A percentile compares a stretch with the other conserved stretches of the same genome.
Evolutionary conservation across 169 alveolate genomes (phyloP).

Genomic region (Hepatocystis sp.): DNA sequence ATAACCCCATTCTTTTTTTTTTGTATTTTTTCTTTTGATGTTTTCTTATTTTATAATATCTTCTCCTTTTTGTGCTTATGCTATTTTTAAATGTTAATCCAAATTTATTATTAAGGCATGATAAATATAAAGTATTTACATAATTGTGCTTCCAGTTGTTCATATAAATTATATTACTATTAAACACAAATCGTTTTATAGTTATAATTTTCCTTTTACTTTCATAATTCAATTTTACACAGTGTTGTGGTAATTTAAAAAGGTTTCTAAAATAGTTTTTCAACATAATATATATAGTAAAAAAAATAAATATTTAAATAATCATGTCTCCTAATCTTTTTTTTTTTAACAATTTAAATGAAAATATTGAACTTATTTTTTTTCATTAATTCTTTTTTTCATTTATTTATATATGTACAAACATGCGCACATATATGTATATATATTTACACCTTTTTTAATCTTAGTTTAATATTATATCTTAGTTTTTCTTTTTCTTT

Average conservation of each 20-base stretch:
- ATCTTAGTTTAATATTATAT: too few relatives aligned
- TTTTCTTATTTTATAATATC: conserved; percentile 83
- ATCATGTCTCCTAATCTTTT: neutral
- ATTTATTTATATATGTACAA: neutral
- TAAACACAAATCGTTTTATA: conserved; percentile 13
- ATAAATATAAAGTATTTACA: too few relatives aligned
- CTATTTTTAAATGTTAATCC: conserved; percentile 11
- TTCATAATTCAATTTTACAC: conserved; percentile 20
- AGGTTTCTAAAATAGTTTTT: conserved; percentile 15
- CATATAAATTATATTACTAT: too few relatives aligned
- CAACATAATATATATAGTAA: conserved; percentile 44
- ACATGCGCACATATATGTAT: conserved; percentile 5
- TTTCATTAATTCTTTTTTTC: neutral
- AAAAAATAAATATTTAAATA: too few relatives aligned
- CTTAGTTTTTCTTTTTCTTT: too few relatives aligned
- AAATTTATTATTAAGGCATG: conserved; percentile 3
- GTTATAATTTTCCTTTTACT: conserved; percentile 12
- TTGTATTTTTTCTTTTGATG: conserved; percentile 87
- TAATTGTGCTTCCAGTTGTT: too few relatives aligned
- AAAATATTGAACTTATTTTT: conserved; percentile 3
- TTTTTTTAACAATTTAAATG: neutral
- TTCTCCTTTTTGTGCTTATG: conserved; percentile 85
- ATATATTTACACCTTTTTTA: neutral
- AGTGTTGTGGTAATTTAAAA: conserved; percentile 44
- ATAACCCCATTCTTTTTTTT: conserved; percentile 81